Conservation (phyloP, 352 stramenopile genomes). For the Pythium aquatile region DNA sequence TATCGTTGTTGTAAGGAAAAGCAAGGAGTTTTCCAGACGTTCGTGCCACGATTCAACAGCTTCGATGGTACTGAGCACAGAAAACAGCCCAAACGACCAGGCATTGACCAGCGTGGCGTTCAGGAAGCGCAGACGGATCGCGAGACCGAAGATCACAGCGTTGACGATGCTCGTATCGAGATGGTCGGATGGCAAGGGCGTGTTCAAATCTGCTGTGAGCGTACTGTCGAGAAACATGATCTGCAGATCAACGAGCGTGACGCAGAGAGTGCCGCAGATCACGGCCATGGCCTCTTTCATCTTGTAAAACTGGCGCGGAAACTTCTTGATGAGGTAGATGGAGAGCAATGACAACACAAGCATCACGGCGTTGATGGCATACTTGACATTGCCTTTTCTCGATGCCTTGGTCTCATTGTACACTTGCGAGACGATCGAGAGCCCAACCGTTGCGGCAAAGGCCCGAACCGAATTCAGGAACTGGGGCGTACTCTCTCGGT, state of each 20-base stretch:
- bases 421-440: slow-evolving; percentile 43
- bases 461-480: slow-evolving; percentile 46
- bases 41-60: slow-evolving; percentile 35
- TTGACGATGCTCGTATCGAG: slow-evolving; percentile 54
- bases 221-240: slow-evolving; percentile 29
- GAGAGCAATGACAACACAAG: slow-evolving; percentile 28
- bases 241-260: slow-evolving; percentile 41
- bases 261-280: slow-evolving; percentile 33
- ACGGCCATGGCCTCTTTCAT: slow-evolving; percentile 39
- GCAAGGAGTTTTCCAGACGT: slow-evolving; percentile 38
- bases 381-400: slow-evolving; percentile 30
- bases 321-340: slow-evolving; percentile 34
- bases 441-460: slow-evolving; percentile 30
- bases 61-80: slow-evolving; percentile 23
- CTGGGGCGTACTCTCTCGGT: slow-evolving; percentile 47
- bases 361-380: slow-evolving; percentile 35
- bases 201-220: not conserved
- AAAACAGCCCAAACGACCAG: slow-evolving; percentile 39
- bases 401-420: slow-evolving; percentile 33
- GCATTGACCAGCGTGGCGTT: slow-evolving; percentile 49
- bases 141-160: slow-evolving; percentile 54
- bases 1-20: slow-evolving; percentile 34
- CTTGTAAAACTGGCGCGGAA: slow-evolving; percentile 28
- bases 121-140: slow-evolving; percentile 55
- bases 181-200: slow-evolving; percentile 16